Evolutionary conservation across 495 filamentous ascomycete species (phyloP).

Genomic region (Penicillium fimorum): DNA sequence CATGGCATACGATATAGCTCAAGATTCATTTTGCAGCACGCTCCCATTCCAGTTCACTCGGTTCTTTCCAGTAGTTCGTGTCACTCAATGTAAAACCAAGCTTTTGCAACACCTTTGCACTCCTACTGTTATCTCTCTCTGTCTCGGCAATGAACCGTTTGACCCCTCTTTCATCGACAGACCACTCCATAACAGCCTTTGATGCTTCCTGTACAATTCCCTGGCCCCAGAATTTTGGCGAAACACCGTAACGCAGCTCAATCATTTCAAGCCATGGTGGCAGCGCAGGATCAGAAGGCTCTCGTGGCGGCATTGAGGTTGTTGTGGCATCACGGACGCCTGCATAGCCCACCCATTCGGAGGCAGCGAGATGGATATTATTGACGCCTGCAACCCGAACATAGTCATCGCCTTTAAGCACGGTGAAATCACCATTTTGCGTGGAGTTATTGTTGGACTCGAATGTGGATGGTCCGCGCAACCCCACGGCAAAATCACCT

Average conservation of each 20-base stretch:
- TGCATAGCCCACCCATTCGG: conserved; percentile 30
- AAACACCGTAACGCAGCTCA: conserved; percentile 26
- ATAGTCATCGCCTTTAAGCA: conserved; percentile 7
- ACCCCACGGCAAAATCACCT: conserved; percentile 27
- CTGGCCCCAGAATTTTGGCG: conserved; percentile 22
- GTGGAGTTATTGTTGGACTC: background rate
- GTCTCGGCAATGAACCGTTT: conserved; percentile 32
- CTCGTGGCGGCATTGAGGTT: conserved; percentile 21
- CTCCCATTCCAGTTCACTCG: conserved; percentile 27
- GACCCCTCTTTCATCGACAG: conserved; percentile 18
- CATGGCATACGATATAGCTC: no score
- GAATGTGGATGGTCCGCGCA: conserved; percentile 7
- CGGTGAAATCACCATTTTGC: background rate
- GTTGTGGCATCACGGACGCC: conserved; percentile 29
- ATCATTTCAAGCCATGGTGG: conserved; percentile 31
- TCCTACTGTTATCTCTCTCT: conserved; percentile 22
- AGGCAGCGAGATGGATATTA: conserved; percentile 1
- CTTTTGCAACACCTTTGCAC: conserved; percentile 24
- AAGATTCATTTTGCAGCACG: background rate
- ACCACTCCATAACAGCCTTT: conserved; percentile 23
- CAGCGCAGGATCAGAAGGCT: conserved; percentile 13
- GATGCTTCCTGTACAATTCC: conserved; percentile 26
- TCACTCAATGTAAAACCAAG: conserved; percentile 22
- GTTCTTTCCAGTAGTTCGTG: conserved; percentile 34
- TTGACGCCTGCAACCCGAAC: background rate